Conservation (phyloP, 2,329 filamentous ascomycete species). For the Coniella vitis region DNA sequence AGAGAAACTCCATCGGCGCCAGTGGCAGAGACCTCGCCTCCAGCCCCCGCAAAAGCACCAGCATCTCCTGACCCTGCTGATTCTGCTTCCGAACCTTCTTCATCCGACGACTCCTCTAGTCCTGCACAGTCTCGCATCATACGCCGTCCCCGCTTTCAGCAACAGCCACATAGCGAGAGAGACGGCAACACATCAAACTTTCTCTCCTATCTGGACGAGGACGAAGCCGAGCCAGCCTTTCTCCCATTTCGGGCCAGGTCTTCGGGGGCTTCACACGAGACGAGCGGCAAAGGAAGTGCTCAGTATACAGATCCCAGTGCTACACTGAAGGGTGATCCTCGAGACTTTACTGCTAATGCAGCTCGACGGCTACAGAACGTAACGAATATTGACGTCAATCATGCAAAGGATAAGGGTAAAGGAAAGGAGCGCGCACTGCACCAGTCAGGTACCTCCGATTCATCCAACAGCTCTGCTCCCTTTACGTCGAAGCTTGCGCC, state of each 20-base stretch:
- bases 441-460: constrained; percentile 54
- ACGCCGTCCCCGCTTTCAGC: constrained; percentile 46
- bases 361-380: constrained; percentile 23
- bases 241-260: constrained; percentile 36
- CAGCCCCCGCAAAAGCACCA: constrained; percentile 24
- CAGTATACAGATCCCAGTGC: constrained; percentile 39
- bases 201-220: constrained; percentile 32
- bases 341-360: constrained; percentile 22
- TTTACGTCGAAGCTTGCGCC: constrained; percentile 27
- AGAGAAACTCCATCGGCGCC: constrained; percentile 25
- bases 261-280: constrained; percentile 14
- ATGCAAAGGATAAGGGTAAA: constrained; percentile 19
- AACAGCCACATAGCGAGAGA: constrained; percentile 17
- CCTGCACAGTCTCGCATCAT: constrained; percentile 55
- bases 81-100: constrained; percentile 23
- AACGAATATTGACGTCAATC: constrained; percentile 17
- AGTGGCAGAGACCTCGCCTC: constrained; percentile 17
- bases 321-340: constrained; percentile 42
- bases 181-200: constrained; percentile 18
- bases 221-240: constrained; percentile 51
- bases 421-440: constrained; percentile 27
- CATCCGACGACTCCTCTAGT: constrained; percentile 29
- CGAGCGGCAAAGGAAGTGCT: constrained; percentile 23
- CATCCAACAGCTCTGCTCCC: constrained; percentile 49
- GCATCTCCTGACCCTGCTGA: constrained; percentile 36